Evolutionary conservation across 768 basidiomycete species (phyloP), one percentile per base, ranked within the genome.

Genomic region (Xerocomellus dryophilus): DNA sequence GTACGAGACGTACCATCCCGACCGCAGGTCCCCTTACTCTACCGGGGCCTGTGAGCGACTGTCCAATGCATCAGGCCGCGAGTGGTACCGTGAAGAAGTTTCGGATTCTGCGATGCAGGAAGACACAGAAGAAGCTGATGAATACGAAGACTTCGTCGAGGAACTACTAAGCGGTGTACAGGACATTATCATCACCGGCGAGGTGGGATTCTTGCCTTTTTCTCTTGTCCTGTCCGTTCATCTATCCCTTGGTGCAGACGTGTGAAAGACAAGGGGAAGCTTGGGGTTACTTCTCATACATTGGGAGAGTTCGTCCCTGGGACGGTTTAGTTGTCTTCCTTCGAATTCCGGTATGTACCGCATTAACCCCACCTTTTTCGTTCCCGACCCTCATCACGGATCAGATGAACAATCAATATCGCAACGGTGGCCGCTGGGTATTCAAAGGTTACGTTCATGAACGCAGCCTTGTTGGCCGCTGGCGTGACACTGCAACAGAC

Each of bases 371-470:
- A n/a, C 36, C n/a, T 18, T 27, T 18, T 49, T 52, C 29, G 43
- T 54, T 39, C 46, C 54, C 57, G 47, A 43, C 39, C 5, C 44
- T 54, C 32, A 58, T 59, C 45, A 54, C 54, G 54, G 53, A 66
- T 60, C 58, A 78, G 78, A 71, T 59, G 44, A 62, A 75, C 56
- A 61, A 70, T 21, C 63, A 44, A 4, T 59, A 71, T 43, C 59
- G 49, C 32, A 48, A 66, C 46, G 53, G 67, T 14, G 79, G 81
- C 11, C 73, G 66, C 27, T 82, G 75, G 78, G 62, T 82, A 47
- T 81, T 81, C 48, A 78, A 73, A 54, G 80, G 81, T 46, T 82
- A 82, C 60, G 53, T 82, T 42, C 74, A 82, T 47, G 73, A 72
- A 57, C 65, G 69, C 27, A 81, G 76, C 62, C 67, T 82, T 36